Base-by-base conservation (phyloP, 1,284 basidiomycete genomes). In the Ceratobasidium sp. region DNA sequence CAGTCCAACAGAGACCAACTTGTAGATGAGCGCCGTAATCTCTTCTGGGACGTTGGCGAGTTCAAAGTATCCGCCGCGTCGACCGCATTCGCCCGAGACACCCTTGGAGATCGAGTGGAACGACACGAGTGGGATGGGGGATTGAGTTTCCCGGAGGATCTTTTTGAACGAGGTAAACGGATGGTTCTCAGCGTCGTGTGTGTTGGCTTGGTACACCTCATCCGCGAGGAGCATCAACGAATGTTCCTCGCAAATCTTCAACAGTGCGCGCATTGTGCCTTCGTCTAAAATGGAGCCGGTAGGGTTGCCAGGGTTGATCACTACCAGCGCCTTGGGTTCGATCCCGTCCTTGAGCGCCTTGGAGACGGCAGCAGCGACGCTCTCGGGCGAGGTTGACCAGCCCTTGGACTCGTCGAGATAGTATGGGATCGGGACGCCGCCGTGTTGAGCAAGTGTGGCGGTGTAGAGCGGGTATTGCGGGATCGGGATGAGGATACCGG, bases 391-490 rank as follows among this genome's bases (percentile, higher is more conserved):
- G n/a, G 96, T 93, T 19, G 91, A 89, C 97, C 98, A 99, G 56
- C 86, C 91, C 4, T 88, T 84, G 0, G 87, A 80, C 81, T 98
- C 95, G 77, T 96, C 89, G 46, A 99, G 90, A 82, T 93, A 90
- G 84, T 99, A 99, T 0, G 94, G 92, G 51, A 98, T 84, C 0
- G 94, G 85, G n/a, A 88, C 85, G 27, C 96, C 96, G 61, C 87
- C 85, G 82, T 89, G 90, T 79, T 96, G 91, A 0, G 96, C 93
- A 64, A 99, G 90, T 0, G 96, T 92, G 27, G 97, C 97, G 56
- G 96, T 98, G 84, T 98, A 98, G 19, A 99, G 87, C 0, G 97
- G 97, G 82, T 99, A 99, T 85, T 99, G 97, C 0, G 97, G 97
- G 77, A 99, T 98, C 29, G 97, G 97, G 80, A 99, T 98, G 76